These are phyloP conservation scores for Luvunga scandens DNA, from an alignment of 345 rosid genomes.

Conservation along the genomic window DNA sequence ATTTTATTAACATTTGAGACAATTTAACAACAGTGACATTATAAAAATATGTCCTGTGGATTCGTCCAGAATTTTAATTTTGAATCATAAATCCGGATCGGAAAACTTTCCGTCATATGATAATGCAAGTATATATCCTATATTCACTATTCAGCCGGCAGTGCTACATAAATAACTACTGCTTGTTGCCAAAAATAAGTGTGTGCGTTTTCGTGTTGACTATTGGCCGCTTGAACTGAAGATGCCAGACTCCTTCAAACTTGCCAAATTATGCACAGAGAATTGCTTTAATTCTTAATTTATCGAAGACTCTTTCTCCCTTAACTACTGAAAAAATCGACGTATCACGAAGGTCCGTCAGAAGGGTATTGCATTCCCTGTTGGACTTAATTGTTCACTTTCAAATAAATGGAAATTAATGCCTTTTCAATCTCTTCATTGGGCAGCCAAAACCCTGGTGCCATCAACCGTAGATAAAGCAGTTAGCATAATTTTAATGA, in stretches of 20 bases:
- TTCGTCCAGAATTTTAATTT: no score
- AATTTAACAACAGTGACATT: fast-evolving
- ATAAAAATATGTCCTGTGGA: no score
- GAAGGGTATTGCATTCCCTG: constrained; percentile 19
- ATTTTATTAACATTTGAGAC: no score
- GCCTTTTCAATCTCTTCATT: constrained; percentile 10
- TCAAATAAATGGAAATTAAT: background rate
- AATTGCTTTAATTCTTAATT: no score
- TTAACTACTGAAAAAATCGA: no score
- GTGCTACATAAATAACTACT: background rate
- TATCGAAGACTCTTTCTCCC: no score
- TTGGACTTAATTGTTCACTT: constrained; percentile 25
- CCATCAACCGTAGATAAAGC: constrained; percentile 1
- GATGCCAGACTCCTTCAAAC: background rate
- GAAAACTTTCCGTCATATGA: no score
- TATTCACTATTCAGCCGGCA: background rate
- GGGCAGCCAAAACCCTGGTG: constrained; percentile 10
- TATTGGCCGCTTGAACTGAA: background rate
- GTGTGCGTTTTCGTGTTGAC: background rate
- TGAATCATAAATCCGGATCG: no score
- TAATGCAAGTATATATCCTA: no score
- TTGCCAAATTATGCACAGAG: no score
- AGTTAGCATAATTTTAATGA: background rate
- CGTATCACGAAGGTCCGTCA: no score
- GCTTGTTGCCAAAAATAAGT: no score